Conservation (phyloP, 805 yeast species). For the Candida quercuum region DNA sequence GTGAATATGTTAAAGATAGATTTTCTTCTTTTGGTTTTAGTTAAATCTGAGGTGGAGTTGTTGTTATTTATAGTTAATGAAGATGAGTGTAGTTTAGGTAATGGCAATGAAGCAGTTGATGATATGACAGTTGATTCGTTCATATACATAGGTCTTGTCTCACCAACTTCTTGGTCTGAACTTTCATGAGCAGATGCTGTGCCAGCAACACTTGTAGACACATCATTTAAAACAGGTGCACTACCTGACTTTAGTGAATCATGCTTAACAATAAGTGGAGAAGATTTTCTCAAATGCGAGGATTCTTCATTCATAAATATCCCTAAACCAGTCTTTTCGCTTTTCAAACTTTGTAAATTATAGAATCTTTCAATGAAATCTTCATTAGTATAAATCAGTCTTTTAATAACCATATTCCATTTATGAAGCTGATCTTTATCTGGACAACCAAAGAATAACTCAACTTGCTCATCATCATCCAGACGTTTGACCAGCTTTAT, state of each 20-base stretch:
- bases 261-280: slow-evolving; percentile 14
- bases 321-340: slow-evolving; percentile 18
- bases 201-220: slow-evolving; percentile 7
- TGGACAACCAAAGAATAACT: slow-evolving; percentile 17
- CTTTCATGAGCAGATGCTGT: not conserved
- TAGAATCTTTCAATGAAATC: slow-evolving; percentile 4
- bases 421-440: slow-evolving; percentile 17
- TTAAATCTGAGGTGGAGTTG: slow-evolving; percentile 8
- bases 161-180: too few relatives aligned
- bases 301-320: slow-evolving; percentile 7
- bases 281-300: slow-evolving; percentile 12
- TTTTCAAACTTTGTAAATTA: slow-evolving; percentile 9
- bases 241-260: slow-evolving; percentile 10
- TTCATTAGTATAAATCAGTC: slow-evolving; percentile 4
- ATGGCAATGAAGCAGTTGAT: not conserved
- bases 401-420: slow-evolving; percentile 15
- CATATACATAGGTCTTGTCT: too few relatives aligned
- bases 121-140: not conserved
- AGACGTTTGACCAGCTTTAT: not conserved
- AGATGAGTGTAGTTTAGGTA: not conserved
- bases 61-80: slow-evolving; percentile 5
- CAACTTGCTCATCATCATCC: slow-evolving; percentile 5
- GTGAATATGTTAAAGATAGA: slow-evolving; percentile 20
- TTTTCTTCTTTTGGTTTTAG: slow-evolving; percentile 14
- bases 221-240: slow-evolving; percentile 7